Percentiles rank a stretch among this genome's conserved stretches.
phyloP scores from a whole-genome alignment of 2,329 filamentous ascomycete species.

The Aureobasidium sp. region DNA sequence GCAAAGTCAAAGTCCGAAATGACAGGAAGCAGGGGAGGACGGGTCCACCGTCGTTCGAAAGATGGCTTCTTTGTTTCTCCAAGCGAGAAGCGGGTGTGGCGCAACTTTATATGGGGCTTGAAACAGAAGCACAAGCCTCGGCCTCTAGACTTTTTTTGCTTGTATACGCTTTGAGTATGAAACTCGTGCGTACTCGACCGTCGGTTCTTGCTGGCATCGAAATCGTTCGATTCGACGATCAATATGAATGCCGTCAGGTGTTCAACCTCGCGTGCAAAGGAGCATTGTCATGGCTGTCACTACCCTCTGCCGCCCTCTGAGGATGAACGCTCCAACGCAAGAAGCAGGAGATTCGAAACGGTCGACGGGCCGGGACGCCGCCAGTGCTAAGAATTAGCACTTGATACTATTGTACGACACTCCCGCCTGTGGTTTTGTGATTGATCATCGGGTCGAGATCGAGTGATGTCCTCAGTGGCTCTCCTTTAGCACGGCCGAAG shows the following conservation, averaged over 20 bases:
- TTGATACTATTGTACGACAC: neutral
- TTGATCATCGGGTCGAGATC: neutral
- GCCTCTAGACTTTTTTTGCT: neutral
- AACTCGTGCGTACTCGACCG: neutral
- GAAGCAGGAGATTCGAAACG: slow-evolving; percentile 9
- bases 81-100: slow-evolving; percentile 12
- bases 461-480: neutral
- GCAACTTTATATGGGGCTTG: slow-evolving; percentile 9
- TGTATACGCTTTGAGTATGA: no score
- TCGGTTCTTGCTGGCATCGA: neutral
- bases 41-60: neutral
- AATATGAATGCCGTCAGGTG: neutral
- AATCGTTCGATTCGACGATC: neutral
- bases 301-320: no score
- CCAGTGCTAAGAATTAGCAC: neutral
- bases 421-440: slow-evolving; percentile 1
- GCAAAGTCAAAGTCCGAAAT: neutral
- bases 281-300: neutral
- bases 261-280: slow-evolving; percentile 1
- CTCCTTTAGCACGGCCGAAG: neutral
- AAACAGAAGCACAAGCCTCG: slow-evolving; percentile 3
- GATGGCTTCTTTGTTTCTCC: slow-evolving; percentile 6
- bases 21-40: slow-evolving; percentile 3
- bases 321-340: no score
- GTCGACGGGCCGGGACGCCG: slow-evolving; percentile 7